Percentiles rank a stretch among this genome's conserved stretches.
Evolutionary conservation across 345 rosid genomes (phyloP).

Genomic region (Hypericum androsaemum): DNA sequence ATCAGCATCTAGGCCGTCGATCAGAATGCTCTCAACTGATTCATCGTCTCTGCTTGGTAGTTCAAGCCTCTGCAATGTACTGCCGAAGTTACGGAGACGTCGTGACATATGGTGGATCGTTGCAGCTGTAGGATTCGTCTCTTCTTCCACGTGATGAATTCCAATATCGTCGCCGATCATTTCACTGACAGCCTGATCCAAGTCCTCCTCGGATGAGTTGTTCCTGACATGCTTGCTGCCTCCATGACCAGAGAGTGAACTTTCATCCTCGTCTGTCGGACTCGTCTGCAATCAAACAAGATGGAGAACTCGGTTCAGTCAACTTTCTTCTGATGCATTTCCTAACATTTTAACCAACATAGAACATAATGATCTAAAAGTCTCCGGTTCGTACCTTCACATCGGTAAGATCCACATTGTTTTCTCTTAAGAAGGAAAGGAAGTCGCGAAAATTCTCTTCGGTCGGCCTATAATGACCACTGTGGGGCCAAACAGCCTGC

Average conservation of each 20-base stretch:
- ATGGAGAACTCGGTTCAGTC: constrained; percentile 3
- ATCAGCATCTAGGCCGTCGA: constrained; percentile 11
- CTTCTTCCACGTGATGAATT: constrained; percentile 22
- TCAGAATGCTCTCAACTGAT: constrained; percentile 9
- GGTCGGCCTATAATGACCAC: constrained; percentile 94
- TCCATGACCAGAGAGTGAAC: constrained; percentile 24
- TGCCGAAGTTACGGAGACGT: constrained; percentile 15
- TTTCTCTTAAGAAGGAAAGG: constrained; percentile 54
- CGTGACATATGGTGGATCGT: constrained; percentile 11
- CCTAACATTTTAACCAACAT: not conserved
- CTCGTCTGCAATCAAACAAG: constrained; percentile 47
- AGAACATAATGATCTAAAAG: constrained; percentile 1
- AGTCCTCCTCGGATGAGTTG: constrained; percentile 54
- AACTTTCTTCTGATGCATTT: not conserved
- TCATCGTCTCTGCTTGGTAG: constrained; percentile 30
- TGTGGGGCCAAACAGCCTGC: constrained; percentile 97
- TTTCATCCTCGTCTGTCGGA: constrained; percentile 53
- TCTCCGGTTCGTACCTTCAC: constrained; percentile 44
- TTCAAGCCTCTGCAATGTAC: constrained; percentile 35
- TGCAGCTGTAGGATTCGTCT: constrained; percentile 10
- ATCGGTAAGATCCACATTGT: constrained; percentile 63
- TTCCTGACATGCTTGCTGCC: constrained; percentile 43
- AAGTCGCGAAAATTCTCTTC: constrained; percentile 73
- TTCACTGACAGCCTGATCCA: constrained; percentile 19
- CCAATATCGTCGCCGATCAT: constrained; percentile 24